Evolutionary conservation across 345 rosid species (phyloP).

Genomic region (Hypericum perforatum): DNA sequence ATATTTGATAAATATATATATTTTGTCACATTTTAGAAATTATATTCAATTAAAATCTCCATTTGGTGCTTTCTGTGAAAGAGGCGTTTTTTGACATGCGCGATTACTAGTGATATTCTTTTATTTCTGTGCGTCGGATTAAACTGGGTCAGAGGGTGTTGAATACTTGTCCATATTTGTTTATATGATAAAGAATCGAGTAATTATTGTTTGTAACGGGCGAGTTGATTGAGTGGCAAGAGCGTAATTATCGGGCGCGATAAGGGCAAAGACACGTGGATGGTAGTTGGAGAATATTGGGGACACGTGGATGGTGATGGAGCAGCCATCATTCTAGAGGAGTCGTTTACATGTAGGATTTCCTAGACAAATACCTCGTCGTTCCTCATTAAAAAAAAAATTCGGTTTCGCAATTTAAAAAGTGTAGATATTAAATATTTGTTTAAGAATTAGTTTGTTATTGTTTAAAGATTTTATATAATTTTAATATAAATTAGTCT

Average conservation of each 20-base stretch:
- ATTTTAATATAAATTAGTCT: no score
- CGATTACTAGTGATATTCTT: conserved; percentile 10
- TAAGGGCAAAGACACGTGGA: conserved; percentile 23
- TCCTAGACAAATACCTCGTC: no score
- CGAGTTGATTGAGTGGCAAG: conserved; percentile 4
- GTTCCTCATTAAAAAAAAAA: no score
- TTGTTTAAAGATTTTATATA: no score
- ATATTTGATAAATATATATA: no score
- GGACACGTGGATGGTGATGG: conserved; percentile 23
- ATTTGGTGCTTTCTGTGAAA: no score
- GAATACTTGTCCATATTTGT: no score
- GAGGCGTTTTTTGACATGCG: conserved; percentile 11
- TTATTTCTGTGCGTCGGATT: conserved; percentile 14
- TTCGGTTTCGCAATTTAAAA: no score
- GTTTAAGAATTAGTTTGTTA: no score
- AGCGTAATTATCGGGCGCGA: neutral
- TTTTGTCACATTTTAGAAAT: no score
- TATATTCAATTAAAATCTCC: no score
- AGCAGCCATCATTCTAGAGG: conserved; percentile 4
- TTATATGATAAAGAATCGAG: neutral
- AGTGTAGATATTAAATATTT: no score
- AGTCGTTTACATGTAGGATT: conserved; percentile 10
- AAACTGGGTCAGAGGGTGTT: neutral
- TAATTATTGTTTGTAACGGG: neutral
- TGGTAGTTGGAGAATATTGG: conserved; percentile 6